Percentiles rank a stretch among this genome's conserved stretches.
These are phyloP conservation scores for Chlorella sp. DNA, from an alignment of 139 green algal species.

Conservation along the genomic window DNA sequence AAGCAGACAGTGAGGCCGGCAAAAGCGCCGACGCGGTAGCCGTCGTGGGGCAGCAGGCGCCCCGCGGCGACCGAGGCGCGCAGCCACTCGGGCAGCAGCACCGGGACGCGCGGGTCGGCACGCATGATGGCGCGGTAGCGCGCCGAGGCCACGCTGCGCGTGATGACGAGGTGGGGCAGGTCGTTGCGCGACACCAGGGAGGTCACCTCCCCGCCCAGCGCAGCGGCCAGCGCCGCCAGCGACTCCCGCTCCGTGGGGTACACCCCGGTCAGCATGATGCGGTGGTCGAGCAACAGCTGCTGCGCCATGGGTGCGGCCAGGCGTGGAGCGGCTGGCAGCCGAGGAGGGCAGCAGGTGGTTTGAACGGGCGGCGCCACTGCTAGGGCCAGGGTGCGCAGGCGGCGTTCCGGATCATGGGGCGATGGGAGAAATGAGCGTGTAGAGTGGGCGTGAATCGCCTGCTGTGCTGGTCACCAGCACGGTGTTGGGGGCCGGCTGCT, in stretches of 20 bases:
- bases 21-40: slow-evolving; percentile 19
- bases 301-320: no score
- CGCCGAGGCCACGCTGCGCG: slow-evolving; percentile 21
- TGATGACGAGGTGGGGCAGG: slow-evolving; percentile 37
- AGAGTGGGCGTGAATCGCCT: no score
- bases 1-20: slow-evolving; percentile 36
- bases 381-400: no score
- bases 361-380: no score
- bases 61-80: slow-evolving; percentile 2
- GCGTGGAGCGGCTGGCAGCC: no score
- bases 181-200: slow-evolving; percentile 3
- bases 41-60: slow-evolving; percentile 10
- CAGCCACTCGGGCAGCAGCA: slow-evolving; percentile 40
- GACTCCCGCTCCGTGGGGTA: slow-evolving; percentile 18
- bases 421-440: no score
- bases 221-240: background rate
- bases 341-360: no score
- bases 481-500: no score
- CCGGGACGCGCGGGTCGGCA: slow-evolving; percentile 8
- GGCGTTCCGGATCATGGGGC: no score
- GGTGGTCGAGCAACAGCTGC: slow-evolving; percentile 4
- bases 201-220: slow-evolving; percentile 11
- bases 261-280: slow-evolving; percentile 31
- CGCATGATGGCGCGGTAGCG: slow-evolving; percentile 29
- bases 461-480: no score